Evolutionary conservation across 352 stramenopile species (phyloP).

Genomic region (Pseudoperonospora humuli): DNA sequence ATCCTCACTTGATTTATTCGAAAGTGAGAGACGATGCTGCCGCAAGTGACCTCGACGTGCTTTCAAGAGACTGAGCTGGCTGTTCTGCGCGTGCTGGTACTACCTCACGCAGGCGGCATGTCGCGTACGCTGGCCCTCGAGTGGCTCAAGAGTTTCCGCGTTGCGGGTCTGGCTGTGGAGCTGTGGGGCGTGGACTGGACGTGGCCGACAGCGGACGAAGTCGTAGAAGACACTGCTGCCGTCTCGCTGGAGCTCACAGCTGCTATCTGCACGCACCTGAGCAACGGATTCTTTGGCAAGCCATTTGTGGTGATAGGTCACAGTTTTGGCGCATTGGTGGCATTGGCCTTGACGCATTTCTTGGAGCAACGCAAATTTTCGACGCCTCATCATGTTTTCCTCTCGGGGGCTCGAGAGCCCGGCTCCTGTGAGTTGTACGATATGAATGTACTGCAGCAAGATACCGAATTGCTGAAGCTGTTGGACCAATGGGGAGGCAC

Average conservation of each 20-base stretch:
- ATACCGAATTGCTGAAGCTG: slow-evolving; percentile 35
- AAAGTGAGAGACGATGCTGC: slow-evolving; percentile 24
- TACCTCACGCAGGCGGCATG: slow-evolving; percentile 46
- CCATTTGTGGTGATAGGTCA: slow-evolving; percentile 60
- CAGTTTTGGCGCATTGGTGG: slow-evolving; percentile 55
- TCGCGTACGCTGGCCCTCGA: slow-evolving; percentile 37
- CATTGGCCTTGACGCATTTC: slow-evolving; percentile 41
- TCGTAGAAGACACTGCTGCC: slow-evolving; percentile 5
- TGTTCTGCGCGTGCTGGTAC: slow-evolving; percentile 51
- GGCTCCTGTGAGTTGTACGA: slow-evolving; percentile 28
- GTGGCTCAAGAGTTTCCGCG: slow-evolving; percentile 35
- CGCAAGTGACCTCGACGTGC: slow-evolving; percentile 37
- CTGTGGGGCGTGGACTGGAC: slow-evolving; percentile 61
- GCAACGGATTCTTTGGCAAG: slow-evolving; percentile 63
- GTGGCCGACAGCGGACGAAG: slow-evolving; percentile 12
- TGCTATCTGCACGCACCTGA: slow-evolving; percentile 33
- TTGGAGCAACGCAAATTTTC: slow-evolving; percentile 40
- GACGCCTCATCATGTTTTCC: slow-evolving; percentile 49
- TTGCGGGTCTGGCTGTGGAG: slow-evolving; percentile 32
- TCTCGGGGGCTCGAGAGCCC: slow-evolving; percentile 39
- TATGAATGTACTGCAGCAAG: slow-evolving; percentile 14
- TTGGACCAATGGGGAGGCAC: slow-evolving; percentile 53
- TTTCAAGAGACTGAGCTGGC: slow-evolving; percentile 59
- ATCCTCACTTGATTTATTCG: too few species aligned
- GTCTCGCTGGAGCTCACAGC: slow-evolving; percentile 25